Conservation (phyloP, 805 yeast genomes). For the Pichia pseudocactophila region DNA sequence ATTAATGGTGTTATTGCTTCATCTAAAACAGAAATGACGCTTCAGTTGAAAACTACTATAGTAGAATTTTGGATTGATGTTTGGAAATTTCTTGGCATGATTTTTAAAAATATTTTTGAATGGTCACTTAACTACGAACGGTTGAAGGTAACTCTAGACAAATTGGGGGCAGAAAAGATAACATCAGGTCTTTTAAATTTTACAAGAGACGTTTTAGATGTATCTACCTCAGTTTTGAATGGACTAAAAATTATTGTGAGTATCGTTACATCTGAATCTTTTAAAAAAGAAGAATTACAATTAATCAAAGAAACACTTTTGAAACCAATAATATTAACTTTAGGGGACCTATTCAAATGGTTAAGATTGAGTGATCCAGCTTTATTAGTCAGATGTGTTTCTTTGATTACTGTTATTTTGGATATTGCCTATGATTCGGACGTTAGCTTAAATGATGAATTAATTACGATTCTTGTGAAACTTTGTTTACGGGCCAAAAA, state of each 20-base stretch:
- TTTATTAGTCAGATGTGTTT: slow-evolving; percentile 63
- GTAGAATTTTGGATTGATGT: slow-evolving; percentile 52
- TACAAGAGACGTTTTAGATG: slow-evolving; percentile 77
- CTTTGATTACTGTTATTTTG: slow-evolving; percentile 54
- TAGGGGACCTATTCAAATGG: slow-evolving; percentile 69
- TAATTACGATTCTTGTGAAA: slow-evolving; percentile 45
- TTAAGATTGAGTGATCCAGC: slow-evolving; percentile 73
- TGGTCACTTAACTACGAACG: slow-evolving; percentile 54
- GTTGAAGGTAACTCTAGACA: slow-evolving; percentile 14
- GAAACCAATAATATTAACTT: slow-evolving; percentile 47
- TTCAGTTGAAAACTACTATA: slow-evolving; percentile 20
- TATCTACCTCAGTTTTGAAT: slow-evolving; percentile 59
- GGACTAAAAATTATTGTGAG: slow-evolving; percentile 44
- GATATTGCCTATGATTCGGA: slow-evolving; percentile 51
- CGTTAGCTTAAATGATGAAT: slow-evolving; percentile 43
- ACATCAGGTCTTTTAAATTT: slow-evolving; percentile 41
- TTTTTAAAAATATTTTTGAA: slow-evolving; percentile 53
- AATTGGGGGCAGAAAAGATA: slow-evolving; percentile 18
- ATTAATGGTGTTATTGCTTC: slow-evolving; percentile 43
- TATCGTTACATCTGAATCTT: slow-evolving; percentile 21
- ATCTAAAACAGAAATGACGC: slow-evolving; percentile 5
- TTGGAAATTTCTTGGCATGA: slow-evolving; percentile 67
- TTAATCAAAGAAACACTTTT: slow-evolving; percentile 29
- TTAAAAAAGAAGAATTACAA: slow-evolving; percentile 15
- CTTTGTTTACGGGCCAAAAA: slow-evolving; percentile 59